A percentile compares a stretch with the other conserved stretches of the same genome.
Conservation (phyloP, 2,329 filamentous ascomycete genomes). For the Beauveria sp. region DNA sequence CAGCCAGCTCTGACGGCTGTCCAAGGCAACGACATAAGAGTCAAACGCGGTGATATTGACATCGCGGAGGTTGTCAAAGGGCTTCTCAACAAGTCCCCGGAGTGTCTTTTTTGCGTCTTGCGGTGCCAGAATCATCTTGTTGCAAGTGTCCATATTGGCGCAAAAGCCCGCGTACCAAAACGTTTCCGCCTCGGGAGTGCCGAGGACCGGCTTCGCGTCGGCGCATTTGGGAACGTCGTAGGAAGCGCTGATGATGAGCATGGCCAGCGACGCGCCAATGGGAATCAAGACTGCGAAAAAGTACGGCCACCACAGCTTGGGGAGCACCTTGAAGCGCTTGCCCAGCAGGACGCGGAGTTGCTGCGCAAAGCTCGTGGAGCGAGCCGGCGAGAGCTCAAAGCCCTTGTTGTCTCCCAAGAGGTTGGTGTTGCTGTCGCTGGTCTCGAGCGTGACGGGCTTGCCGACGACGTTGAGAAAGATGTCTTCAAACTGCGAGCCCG, state of each 20-base stretch:
- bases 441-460: constrained; percentile 13
- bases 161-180: neutral
- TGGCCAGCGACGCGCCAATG: neutral
- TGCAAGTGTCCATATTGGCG: neutral
- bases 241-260: neutral
- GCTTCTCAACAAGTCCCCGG: neutral
- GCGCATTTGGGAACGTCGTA: neutral
- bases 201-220: neutral
- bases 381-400: neutral
- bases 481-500: constrained; percentile 26
- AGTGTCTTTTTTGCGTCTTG: neutral
- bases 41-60: neutral
- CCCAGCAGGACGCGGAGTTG: constrained; percentile 65
- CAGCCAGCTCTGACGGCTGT: neutral
- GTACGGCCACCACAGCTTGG: constrained; percentile 68
- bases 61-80: neutral
- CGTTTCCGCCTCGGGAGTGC: neutral
- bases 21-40: neutral
- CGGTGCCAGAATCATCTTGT: neutral
- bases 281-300: constrained; percentile 52
- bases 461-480: constrained; percentile 24
- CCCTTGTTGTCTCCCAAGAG: constrained; percentile 6
- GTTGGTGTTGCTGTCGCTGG: neutral
- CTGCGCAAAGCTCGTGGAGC: constrained; percentile 12
- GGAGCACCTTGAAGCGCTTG: constrained; percentile 66